phyloP scores from a whole-genome alignment of 441 rosid species.

The Jatropha podagrica region DNA sequence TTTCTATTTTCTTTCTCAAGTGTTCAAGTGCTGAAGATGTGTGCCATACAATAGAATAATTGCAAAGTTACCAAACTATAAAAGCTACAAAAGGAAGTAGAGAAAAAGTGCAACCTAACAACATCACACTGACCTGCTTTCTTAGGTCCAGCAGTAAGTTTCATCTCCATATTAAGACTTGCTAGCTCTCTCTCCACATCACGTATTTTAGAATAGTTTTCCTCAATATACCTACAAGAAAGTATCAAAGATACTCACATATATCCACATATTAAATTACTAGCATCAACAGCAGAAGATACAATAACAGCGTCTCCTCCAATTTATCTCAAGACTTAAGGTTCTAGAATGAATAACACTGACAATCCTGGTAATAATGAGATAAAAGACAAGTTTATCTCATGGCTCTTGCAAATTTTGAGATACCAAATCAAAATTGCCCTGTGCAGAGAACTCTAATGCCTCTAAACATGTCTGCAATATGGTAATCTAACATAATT shows the following conservation, averaged over 20 bases:
- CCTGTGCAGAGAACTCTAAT: not conserved
- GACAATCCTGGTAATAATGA: not conserved
- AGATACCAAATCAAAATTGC: not conserved
- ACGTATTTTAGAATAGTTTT: constrained; percentile 78
- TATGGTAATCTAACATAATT: not conserved
- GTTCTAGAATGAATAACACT: not conserved
- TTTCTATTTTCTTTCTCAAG: constrained; percentile 87
- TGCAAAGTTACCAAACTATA: constrained; percentile 26
- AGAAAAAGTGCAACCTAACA: constrained; percentile 4
- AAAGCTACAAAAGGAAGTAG: constrained; percentile 4
- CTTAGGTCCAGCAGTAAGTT: constrained; percentile 95
- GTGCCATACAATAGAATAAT: constrained; percentile 24
- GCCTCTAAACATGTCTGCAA: not conserved
- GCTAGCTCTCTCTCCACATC: constrained; percentile 84
- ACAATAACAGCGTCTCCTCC: not conserved
- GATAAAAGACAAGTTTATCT: not conserved
- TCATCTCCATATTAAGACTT: constrained; percentile 80
- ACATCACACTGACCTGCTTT: constrained; percentile 61
- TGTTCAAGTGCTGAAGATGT: constrained; percentile 65
- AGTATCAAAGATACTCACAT: constrained; percentile 1
- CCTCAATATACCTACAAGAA: constrained; percentile 72
- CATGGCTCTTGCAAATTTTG: not conserved
- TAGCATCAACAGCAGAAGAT: not conserved
- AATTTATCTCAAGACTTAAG: not conserved
- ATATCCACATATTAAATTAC: not conserved